These are phyloP conservation scores for Didymella segeticola DNA, from an alignment of 2,329 filamentous ascomycete species.

Conservation along the genomic window DNA sequence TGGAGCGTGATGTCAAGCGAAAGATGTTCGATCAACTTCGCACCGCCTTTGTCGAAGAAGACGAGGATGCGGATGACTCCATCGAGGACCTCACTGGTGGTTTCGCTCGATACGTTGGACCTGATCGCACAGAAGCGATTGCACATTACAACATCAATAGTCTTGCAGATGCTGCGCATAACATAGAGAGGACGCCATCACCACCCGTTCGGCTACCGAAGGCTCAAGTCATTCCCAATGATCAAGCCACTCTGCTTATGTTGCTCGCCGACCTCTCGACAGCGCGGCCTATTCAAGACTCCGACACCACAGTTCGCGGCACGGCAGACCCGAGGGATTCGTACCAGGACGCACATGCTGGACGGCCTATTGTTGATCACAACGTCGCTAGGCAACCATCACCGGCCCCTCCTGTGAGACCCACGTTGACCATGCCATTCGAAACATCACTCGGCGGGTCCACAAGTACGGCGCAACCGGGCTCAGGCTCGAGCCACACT, in stretches of 20 bases:
- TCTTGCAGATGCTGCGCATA: slow-evolving; percentile 42
- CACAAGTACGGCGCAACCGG: slow-evolving; percentile 16
- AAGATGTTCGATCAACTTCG: slow-evolving; percentile 32
- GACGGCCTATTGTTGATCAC: slow-evolving; percentile 24
- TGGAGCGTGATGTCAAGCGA: slow-evolving; percentile 38
- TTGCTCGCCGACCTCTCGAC: slow-evolving; percentile 46
- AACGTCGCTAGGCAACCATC: slow-evolving; percentile 24
- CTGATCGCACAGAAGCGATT: slow-evolving; percentile 50
- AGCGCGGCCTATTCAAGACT: slow-evolving; percentile 17
- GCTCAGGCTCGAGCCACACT: slow-evolving; percentile 4
- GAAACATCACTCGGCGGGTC: slow-evolving; percentile 31
- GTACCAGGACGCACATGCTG: slow-evolving; percentile 1
- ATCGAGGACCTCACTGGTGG: slow-evolving; percentile 35
- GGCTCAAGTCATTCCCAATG: slow-evolving; percentile 47
- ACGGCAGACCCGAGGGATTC: background rate
- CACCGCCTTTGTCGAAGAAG: slow-evolving; percentile 31
- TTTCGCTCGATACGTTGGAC: slow-evolving; percentile 53
- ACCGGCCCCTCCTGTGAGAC: slow-evolving; percentile 21
- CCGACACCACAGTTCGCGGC: background rate
- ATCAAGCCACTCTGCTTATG: slow-evolving; percentile 50
- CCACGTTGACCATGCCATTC: slow-evolving; percentile 21
- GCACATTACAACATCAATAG: slow-evolving; percentile 47
- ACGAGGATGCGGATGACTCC: slow-evolving; percentile 44
- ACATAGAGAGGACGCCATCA: slow-evolving; percentile 45
- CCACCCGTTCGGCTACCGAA: slow-evolving; percentile 23